A percentile compares a stretch with the other conserved stretches of the same genome.
Evolutionary conservation across 2,329 filamentous ascomycete genomes (phyloP).

Genomic region (Penicillium frequentans): DNA sequence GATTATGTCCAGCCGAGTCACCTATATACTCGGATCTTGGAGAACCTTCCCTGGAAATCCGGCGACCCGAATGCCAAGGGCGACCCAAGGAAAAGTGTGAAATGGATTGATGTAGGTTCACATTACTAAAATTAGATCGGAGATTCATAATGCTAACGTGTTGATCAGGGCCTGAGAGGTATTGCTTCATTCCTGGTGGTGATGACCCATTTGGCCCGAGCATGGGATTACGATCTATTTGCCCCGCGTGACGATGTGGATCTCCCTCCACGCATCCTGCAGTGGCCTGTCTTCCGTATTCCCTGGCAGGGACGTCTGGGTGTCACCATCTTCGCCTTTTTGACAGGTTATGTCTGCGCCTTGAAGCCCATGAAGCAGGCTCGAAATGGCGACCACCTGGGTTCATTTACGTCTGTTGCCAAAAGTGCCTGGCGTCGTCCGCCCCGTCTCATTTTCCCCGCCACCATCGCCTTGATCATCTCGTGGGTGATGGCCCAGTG

Average conservation of each 20-base stretch:
- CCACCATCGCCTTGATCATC: constrained; percentile 52
- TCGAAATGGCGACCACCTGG: constrained; percentile 47
- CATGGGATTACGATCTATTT: constrained; percentile 54
- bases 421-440: constrained; percentile 57
- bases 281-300: constrained; percentile 53
- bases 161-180: constrained; percentile 50
- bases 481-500: constrained; percentile 52
- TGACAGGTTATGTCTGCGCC: constrained; percentile 58
- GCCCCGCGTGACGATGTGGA: constrained; percentile 47
- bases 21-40: constrained; percentile 20
- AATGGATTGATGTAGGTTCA: constrained; percentile 17
- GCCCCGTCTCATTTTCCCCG: constrained; percentile 53
- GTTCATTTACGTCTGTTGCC: constrained; percentile 50
- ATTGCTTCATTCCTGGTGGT: constrained; percentile 56
- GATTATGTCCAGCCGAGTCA: constrained; percentile 19
- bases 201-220: constrained; percentile 53
- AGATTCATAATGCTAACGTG: not conserved
- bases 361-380: constrained; percentile 56
- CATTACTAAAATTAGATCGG: not conserved
- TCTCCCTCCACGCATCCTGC: constrained; percentile 47
- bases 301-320: constrained; percentile 56
- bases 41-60: constrained; percentile 24
- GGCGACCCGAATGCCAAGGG: constrained; percentile 15
- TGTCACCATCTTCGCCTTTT: constrained; percentile 57
- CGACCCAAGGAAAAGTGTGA: constrained; percentile 18